Evolutionary conservation across 306 rosid genomes (phyloP).

Genomic region (Malus sylvestris): DNA sequence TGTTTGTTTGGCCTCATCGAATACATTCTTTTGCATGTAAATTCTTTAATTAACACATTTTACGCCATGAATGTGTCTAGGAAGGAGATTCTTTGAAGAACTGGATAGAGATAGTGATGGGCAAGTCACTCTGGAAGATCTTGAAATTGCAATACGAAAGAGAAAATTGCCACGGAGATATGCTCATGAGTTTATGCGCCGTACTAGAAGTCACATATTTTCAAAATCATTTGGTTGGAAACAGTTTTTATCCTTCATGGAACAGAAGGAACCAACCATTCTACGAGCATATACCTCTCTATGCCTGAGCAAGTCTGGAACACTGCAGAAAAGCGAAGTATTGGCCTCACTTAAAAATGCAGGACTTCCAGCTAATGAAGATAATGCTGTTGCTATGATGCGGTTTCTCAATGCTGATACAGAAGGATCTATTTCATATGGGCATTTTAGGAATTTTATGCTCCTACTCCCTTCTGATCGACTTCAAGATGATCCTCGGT

Average conservation of each 20-base stretch:
- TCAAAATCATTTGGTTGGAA: conserved; percentile 95
- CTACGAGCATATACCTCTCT: conserved; percentile 97
- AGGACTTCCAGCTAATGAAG: conserved; percentile 97
- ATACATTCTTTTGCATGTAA: neutral
- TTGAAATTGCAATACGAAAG: conserved; percentile 82
- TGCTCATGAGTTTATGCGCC: conserved; percentile 90
- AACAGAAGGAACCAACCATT: conserved; percentile 98
- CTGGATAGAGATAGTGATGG: conserved; percentile 97
- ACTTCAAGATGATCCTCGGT: conserved; percentile 99
- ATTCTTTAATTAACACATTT: conserved; percentile 14
- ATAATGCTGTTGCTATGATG: conserved; percentile 98
- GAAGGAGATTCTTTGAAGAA: conserved; percentile 97
- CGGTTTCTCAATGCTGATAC: conserved; percentile 90
- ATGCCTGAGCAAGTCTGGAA: conserved; percentile 95
- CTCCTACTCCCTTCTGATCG: conserved; percentile 96
- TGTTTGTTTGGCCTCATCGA: neutral
- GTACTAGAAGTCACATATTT: conserved; percentile 87
- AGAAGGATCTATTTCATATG: conserved; percentile 91
- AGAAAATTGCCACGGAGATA: conserved; percentile 96
- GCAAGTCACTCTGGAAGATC: conserved; percentile 87
- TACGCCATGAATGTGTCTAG: conserved; percentile 35
- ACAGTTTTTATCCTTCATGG: conserved; percentile 89
- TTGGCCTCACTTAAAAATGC: conserved; percentile 80
- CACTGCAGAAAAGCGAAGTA: conserved; percentile 90
- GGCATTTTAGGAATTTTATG: conserved; percentile 98